Conservation (phyloP, 2,329 filamentous ascomycete genomes). For the Xylaria arbuscula region DNA sequence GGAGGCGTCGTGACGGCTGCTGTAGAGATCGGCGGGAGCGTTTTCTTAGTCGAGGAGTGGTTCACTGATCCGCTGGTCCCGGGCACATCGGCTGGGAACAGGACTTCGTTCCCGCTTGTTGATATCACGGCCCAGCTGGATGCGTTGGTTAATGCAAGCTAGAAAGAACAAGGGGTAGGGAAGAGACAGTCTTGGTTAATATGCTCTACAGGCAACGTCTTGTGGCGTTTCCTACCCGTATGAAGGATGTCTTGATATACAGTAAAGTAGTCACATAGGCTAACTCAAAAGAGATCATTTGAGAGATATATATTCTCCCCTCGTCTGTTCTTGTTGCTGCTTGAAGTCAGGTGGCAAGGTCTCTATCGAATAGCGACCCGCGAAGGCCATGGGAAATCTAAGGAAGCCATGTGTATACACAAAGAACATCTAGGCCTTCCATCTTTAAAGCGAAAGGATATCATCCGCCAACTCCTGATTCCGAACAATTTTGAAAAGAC, state of each 20-base stretch:
- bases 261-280: background rate
- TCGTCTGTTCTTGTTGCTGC: background rate
- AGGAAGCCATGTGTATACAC: background rate
- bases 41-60: conserved; percentile 47
- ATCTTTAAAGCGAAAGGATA: conserved; percentile 19
- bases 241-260: background rate
- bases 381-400: conserved; percentile 18
- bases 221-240: no score
- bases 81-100: conserved; percentile 47
- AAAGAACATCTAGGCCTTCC: background rate
- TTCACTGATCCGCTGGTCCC: conserved; percentile 45
- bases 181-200: no score
- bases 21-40: conserved; percentile 43
- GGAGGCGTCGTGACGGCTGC: conserved; percentile 42
- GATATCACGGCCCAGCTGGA: conserved; percentile 49
- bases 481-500: background rate
- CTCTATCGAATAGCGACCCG: conserved; percentile 14
- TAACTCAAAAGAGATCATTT: background rate
- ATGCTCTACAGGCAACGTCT: no score
- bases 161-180: background rate
- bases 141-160: conserved; percentile 25
- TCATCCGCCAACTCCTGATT: conserved; percentile 27
- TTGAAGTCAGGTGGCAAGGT: background rate
- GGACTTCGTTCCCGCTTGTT: conserved; percentile 46
- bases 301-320: background rate